phyloP scores from a whole-genome alignment of 495 filamentous ascomycete genomes.

The Lasiosphaeris hirsuta region DNA sequence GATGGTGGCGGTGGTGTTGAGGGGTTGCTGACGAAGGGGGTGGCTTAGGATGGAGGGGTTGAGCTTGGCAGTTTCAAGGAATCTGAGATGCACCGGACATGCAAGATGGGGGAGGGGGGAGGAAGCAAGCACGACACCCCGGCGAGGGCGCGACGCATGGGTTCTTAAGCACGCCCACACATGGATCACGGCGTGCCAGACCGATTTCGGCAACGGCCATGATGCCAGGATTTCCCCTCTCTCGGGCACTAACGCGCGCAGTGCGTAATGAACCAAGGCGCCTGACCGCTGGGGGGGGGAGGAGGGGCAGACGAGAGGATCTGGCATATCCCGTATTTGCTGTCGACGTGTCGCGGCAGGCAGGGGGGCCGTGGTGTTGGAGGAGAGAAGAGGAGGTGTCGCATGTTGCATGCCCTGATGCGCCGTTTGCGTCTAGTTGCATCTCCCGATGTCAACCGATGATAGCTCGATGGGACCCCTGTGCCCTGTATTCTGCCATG shows the following conservation, averaged over 20 bases:
- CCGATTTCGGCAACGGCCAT: constrained; percentile 11
- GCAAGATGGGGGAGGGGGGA: not conserved
- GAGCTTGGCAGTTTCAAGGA: not conserved
- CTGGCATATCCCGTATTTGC: constrained; percentile 8
- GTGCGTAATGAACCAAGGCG: constrained; percentile 7
- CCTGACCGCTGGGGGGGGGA: constrained; percentile 13
- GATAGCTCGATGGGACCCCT: not conserved
- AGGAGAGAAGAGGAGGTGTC: not conserved
- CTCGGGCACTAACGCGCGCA: constrained; percentile 9
- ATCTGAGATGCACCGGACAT: not conserved
- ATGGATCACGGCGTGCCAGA: not conserved
- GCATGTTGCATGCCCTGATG: not conserved
- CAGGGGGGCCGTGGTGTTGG: not conserved
- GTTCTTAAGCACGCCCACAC: not conserved
- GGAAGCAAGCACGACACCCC: not conserved
- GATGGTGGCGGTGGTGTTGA: not conserved
- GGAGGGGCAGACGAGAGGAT: constrained; percentile 7
- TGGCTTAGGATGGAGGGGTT: not conserved
- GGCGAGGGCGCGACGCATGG: not conserved
- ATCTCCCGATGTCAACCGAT: not conserved
- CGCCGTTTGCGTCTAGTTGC: not conserved
- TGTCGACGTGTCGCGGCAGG: not conserved
- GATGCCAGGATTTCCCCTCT: constrained; percentile 5
- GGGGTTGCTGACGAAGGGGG: not conserved
- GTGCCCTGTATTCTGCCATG: not conserved